Evolutionary conservation across 495 filamentous ascomycete genomes (phyloP), one percentile per base, ranked within the genome.

Genomic region (Podospora didyma): DNA sequence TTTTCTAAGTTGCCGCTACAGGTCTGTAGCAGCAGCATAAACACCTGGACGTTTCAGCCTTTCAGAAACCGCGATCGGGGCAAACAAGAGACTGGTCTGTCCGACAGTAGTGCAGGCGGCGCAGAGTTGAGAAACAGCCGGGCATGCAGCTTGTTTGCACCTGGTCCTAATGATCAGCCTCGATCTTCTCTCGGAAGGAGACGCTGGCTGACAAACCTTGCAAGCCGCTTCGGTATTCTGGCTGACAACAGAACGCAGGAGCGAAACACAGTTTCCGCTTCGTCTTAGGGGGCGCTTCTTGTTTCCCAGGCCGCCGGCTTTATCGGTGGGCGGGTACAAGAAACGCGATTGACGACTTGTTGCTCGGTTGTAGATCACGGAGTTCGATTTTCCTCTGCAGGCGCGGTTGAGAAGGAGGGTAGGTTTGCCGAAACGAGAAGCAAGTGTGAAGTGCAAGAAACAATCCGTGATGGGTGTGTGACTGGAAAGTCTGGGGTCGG

Each of bases 1-100:
- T 58, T 47, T 59, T 60, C 49, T 58, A 59, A 55, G 26, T 31
- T 31, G 26, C 59, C 54, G 65, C 59, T 60, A 57, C 24, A 26
- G 49, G 41, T 58, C 49, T 51, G 61, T 63, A 68, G 63, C 45
- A 51, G 54, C 57, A 31, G 26, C 26, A 31, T 31, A 46, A 21
- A 42, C 54, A 47, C 45, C 23, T 28, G 34, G 49, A 39, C 26
- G 26, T 31, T 31, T 31, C 26, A 34, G 23, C 57, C 57, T 62
- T 21, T 34, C n/a, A 54, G 64, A 49, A 64, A 44, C 41, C 19
- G 51, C 56, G 60, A 59, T 60, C 51, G 42, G 21, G 16, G 31
- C n/a, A 31, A 57, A 26, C 56, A 22, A 49, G 17, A 58, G 12
- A 22, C 53, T 49, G 44, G 21, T n/a, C n/a, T n/a, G n/a, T n/a